Base-by-base conservation (phyloP, 805 yeast genomes). In the Zygosaccharomyces lentus region DNA sequence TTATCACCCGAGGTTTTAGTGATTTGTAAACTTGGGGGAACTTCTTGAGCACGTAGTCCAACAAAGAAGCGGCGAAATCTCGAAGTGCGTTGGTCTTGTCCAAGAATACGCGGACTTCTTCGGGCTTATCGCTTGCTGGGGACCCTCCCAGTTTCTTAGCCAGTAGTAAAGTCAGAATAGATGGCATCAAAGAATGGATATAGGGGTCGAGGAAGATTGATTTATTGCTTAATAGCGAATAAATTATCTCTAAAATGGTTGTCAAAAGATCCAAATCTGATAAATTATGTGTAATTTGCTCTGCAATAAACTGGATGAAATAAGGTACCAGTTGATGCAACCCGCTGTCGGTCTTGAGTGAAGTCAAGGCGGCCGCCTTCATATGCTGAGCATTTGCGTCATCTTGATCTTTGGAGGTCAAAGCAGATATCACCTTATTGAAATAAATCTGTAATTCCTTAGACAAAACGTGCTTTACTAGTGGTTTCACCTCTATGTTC, bases 141-240 rank as follows among this genome's bases (percentile, higher is more conserved):
- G 68, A 47, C 37, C 65, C 61, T 2, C 97, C 97, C n/a, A 91
- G 77, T 50, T 87, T 79, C 59, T 89, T 89, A 1, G 98, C 97
- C 41, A 93, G 74, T 36, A 93, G 74, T 16, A 91, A 73, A 0
- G 99, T 93, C 54, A 93, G 73, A 27, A 93, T 83, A 50, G 96
- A 87, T n/a, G 99, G 99, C 87, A 93, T 88, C 55, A 93, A 71
- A 0, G 96, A 91, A 69, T 95, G 99, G 37, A 93, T 88, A 60
- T 91, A 91, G 9, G 98, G 99, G 55, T 91, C 97, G 49, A 91
- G 74, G 57, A 89, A 91, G 32, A 93, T 81, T 16, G 95, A 82
- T 45, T 81, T 81, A 67, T 93, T 93, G 35, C 84, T 80, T 41
- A 89, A 73, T 25, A 93, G 72, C 0, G 98, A 89, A 49, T 87